Conservation (phyloP, 345 rosid species). For the Gynandropsis gynandra region DNA sequence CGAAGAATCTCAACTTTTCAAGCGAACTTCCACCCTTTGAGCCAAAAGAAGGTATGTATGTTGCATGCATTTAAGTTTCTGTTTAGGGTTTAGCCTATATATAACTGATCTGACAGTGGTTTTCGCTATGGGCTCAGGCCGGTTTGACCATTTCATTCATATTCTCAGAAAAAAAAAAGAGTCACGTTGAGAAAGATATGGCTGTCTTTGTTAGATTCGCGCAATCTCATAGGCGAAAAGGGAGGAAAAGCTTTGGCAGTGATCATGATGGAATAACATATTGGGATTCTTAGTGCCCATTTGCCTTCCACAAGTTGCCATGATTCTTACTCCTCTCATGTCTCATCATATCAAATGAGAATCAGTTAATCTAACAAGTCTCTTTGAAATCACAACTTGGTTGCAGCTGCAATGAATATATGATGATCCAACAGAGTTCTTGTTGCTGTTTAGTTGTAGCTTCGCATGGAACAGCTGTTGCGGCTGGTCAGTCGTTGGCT, state of each 20-base stretch:
- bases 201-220: slow-evolving; percentile 21
- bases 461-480: too few relatives aligned
- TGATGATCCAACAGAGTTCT: too few relatives aligned
- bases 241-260: not conserved
- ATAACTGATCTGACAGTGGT: too few relatives aligned
- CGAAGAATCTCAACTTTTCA: too few relatives aligned
- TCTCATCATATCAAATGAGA: slow-evolving; percentile 7
- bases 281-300: slow-evolving; percentile 8
- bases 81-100: too few relatives aligned
- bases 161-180: too few relatives aligned
- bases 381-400: not conserved
- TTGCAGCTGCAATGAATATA: too few relatives aligned
- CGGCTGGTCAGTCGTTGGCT: too few relatives aligned
- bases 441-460: too few relatives aligned
- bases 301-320: slow-evolving; percentile 19
- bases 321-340: slow-evolving; percentile 6
- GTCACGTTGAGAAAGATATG: too few relatives aligned
- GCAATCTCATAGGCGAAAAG: slow-evolving; percentile 12
- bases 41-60: slow-evolving; percentile 15
- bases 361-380: not conserved
- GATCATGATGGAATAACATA: slow-evolving; percentile 23
- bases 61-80: slow-evolving; percentile 21
- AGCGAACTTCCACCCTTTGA: slow-evolving; percentile 9
- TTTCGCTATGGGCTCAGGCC: too few relatives aligned
- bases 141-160: too few relatives aligned